A percentile compares a stretch with the other conserved stretches of the same genome.
Evolutionary conservation across 805 yeast species (phyloP).

Genomic region (Wickerhamomyces sydowiorum): DNA sequence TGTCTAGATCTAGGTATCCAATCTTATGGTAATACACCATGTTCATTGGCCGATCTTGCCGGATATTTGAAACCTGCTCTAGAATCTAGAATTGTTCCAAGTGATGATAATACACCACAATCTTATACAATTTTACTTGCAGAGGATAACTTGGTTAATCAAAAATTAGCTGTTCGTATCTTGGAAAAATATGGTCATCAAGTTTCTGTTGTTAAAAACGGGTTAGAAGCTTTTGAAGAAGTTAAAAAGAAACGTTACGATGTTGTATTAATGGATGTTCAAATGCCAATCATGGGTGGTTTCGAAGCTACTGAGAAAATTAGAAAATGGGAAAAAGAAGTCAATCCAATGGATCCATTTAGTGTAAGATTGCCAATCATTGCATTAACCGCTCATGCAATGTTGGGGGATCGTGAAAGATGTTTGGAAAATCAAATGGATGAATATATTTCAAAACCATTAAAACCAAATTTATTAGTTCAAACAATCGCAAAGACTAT

Average conservation of each 20-base stretch:
- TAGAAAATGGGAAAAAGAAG: conserved; percentile 81
- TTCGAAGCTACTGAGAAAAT: conserved; percentile 86
- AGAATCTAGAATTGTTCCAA: conserved; percentile 75
- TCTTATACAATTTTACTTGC: conserved; percentile 74
- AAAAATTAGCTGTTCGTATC: conserved; percentile 79
- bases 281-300: conserved; percentile 95
- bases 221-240: conserved; percentile 75
- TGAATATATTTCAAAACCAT: conserved; percentile 82
- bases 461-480: conserved; percentile 70
- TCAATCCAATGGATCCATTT: conserved; percentile 62
- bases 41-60: conserved; percentile 75
- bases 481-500: conserved; percentile 80
- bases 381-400: conserved; percentile 89
- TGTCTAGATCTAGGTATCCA: conserved; percentile 85
- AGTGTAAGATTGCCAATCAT: conserved; percentile 80
- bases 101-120: conserved; percentile 71
- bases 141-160: conserved; percentile 84
- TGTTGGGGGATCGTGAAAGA: conserved; percentile 87
- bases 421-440: conserved; percentile 90
- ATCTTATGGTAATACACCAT: conserved; percentile 85
- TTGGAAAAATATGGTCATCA: conserved; percentile 81
- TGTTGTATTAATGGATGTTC: conserved; percentile 87
- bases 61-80: conserved; percentile 80
- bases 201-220: conserved; percentile 83
- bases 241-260: conserved; percentile 64